phyloP scores from a whole-genome alignment of 352 stramenopile species.

The Phytophthora capsici region DNA sequence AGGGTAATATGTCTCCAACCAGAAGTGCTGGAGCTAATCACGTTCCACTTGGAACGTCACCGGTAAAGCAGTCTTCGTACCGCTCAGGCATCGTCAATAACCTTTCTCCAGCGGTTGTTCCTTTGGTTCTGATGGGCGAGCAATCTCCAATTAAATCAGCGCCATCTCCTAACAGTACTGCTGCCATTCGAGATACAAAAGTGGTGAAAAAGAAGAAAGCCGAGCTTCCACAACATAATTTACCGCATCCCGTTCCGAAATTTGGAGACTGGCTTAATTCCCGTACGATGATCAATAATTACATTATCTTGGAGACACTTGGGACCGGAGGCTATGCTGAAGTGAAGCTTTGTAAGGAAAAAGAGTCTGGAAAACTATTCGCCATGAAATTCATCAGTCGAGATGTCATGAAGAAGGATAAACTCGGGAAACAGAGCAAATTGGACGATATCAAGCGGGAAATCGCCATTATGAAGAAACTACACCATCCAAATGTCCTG shows the following conservation, averaged over 20 bases:
- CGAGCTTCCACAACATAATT: constrained; percentile 73
- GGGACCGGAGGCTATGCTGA: constrained; percentile 91
- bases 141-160: constrained; percentile 22
- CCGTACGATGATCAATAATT: constrained; percentile 94
- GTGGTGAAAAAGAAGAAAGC: constrained; percentile 87
- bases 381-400: constrained; percentile 91
- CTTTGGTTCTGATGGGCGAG: constrained; percentile 34
- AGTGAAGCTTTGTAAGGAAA: constrained; percentile 91
- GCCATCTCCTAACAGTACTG: constrained; percentile 4
- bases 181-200: constrained; percentile 73
- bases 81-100: constrained; percentile 56
- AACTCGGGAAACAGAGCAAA: constrained; percentile 81
- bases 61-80: constrained; percentile 57
- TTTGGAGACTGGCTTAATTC: constrained; percentile 88
- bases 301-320: constrained; percentile 90
- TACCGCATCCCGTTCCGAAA: constrained; percentile 79
- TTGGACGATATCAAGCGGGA: constrained; percentile 92
- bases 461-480: constrained; percentile 98
- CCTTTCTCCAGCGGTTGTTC: constrained; percentile 40
- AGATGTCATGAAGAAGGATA: constrained; percentile 88
- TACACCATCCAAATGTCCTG: constrained; percentile 95
- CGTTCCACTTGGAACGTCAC: constrained; percentile 17
- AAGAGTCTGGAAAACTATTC: constrained; percentile 73
- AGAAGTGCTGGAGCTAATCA: constrained; percentile 32
- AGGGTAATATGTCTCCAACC: constrained; percentile 51